Conservation (phyloP, 208 protist genomes). For the Blastocrithidia nonstop region DNA sequence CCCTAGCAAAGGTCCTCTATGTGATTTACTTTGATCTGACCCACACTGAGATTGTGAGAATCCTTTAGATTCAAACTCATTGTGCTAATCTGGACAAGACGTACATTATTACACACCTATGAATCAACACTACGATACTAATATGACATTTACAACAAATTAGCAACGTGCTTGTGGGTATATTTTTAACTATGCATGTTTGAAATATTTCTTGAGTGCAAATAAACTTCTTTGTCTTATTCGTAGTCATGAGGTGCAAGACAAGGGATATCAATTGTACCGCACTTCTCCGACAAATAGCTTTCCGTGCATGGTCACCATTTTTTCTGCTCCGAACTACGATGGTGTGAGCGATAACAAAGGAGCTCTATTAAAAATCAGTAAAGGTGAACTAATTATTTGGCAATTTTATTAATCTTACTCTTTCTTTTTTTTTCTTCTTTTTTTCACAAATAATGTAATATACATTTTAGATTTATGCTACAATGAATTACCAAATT, state of each 20-base stretch:
- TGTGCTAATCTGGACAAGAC: too few species aligned
- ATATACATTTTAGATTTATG: conserved; percentile 45
- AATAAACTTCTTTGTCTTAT: conserved; percentile 92
- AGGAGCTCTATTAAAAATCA: conserved; percentile 84
- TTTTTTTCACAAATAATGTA: conserved; percentile 93
- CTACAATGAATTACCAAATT: background rate
- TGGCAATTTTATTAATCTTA: conserved; percentile 97
- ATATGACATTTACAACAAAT: background rate
- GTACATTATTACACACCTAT: conserved; percentile 78
- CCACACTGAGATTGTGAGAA: conserved; percentile 73
- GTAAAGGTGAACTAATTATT: conserved; percentile 94
- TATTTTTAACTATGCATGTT: conserved; percentile 69
- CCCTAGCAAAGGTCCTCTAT: conserved; percentile 82
- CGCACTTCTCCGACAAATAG: conserved; percentile 66
- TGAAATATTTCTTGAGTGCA: conserved; percentile 84
- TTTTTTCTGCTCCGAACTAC: conserved; percentile 96
- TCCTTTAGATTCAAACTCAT: conserved; percentile 55
- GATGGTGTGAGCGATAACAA: conserved; percentile 96
- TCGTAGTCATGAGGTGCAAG: conserved; percentile 92
- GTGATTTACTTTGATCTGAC: conserved; percentile 93
- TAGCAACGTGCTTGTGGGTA: conserved; percentile 67
- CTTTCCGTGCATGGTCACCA: conserved; percentile 93
- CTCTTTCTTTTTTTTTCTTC: conserved; percentile 94
- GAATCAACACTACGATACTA: conserved; percentile 11
- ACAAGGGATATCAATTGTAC: conserved; percentile 89